A percentile compares a stretch with the other conserved stretches of the same genome.
These are phyloP conservation scores for Aspergillus ellipticus DNA, from an alignment of 495 filamentous ascomycete genomes.

Conservation along the genomic window DNA sequence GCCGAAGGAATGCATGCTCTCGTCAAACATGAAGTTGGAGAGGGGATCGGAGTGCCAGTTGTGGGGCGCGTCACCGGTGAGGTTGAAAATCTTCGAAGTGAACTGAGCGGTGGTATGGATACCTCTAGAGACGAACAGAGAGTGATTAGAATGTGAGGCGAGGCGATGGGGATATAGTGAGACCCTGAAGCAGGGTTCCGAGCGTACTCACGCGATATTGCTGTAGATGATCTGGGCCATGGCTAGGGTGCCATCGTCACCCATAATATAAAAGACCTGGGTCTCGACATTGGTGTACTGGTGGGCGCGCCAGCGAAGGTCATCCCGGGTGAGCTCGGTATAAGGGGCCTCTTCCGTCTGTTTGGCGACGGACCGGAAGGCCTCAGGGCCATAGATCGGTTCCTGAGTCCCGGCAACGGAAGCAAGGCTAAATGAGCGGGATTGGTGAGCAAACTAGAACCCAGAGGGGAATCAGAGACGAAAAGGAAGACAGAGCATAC, in stretches of 20 bases:
- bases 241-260: slow-evolving; percentile 70
- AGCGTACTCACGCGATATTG: slow-evolving; percentile 89
- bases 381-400: slow-evolving; percentile 90
- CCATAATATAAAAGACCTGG: slow-evolving; percentile 89
- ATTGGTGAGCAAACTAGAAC: slow-evolving; percentile 19
- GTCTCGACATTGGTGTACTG: slow-evolving; percentile 90
- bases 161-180: slow-evolving; percentile 2
- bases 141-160: slow-evolving; percentile 5
- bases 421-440: slow-evolving; percentile 60
- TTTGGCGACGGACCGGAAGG: slow-evolving; percentile 77
- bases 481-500: slow-evolving; percentile 41
- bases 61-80: slow-evolving; percentile 58
- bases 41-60: slow-evolving; percentile 81
- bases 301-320: slow-evolving; percentile 76
- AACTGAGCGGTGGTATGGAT: slow-evolving; percentile 88
- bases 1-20: slow-evolving; percentile 75
- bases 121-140: slow-evolving; percentile 53
- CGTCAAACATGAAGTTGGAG: slow-evolving; percentile 74
- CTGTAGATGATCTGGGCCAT: slow-evolving; percentile 94
- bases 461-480: neutral
- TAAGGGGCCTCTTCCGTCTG: slow-evolving; percentile 78
- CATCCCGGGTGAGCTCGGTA: slow-evolving; percentile 69
- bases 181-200: neutral
- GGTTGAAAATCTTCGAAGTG: slow-evolving; percentile 85
- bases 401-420: slow-evolving; percentile 92